Evolutionary conservation across 176 grass and related monocot genomes (phyloP).

Genomic region (Carex scoparia): DNA sequence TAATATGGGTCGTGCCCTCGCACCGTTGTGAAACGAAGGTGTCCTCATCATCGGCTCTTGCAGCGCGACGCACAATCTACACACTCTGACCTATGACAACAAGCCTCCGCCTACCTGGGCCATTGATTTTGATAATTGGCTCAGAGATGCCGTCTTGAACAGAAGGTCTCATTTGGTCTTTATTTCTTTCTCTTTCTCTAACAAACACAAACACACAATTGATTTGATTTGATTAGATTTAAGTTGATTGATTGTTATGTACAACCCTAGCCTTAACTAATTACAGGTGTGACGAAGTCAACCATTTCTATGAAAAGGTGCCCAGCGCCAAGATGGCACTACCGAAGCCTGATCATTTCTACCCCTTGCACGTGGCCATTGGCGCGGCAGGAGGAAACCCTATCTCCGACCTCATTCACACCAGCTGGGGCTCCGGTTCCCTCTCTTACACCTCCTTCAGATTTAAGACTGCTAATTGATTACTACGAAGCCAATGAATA

Average conservation of each 20-base stretch:
- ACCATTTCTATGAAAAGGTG: slow-evolving; percentile 39
- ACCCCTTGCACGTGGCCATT: slow-evolving; percentile 82
- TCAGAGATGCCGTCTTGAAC: too few relatives aligned
- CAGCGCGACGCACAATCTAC: slow-evolving; percentile 59
- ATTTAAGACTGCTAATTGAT: slow-evolving; percentile 27
- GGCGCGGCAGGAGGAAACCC: slow-evolving; percentile 60
- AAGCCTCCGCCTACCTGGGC: slow-evolving; percentile 47
- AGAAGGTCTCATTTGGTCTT: too few relatives aligned
- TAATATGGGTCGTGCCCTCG: slow-evolving; percentile 67
- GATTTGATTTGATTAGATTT: too few relatives aligned
- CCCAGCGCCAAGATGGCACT: slow-evolving; percentile 59
- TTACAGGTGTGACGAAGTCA: too few relatives aligned
- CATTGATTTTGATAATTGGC: slow-evolving; percentile 15
- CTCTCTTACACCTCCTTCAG: slow-evolving; percentile 77
- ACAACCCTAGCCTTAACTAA: too few relatives aligned
- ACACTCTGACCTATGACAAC: slow-evolving; percentile 14
- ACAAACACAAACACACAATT: too few relatives aligned
- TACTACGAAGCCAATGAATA: background rate
- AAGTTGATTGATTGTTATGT: too few relatives aligned
- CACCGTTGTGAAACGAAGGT: slow-evolving; percentile 54
- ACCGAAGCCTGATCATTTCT: slow-evolving; percentile 77
- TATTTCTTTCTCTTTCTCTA: too few relatives aligned
- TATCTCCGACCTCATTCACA: slow-evolving; percentile 64
- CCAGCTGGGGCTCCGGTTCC: slow-evolving; percentile 49
- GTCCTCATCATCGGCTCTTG: slow-evolving; percentile 80